phyloP scores from a whole-genome alignment of 805 yeast species.

The Lipomyces mesembrius region DNA sequence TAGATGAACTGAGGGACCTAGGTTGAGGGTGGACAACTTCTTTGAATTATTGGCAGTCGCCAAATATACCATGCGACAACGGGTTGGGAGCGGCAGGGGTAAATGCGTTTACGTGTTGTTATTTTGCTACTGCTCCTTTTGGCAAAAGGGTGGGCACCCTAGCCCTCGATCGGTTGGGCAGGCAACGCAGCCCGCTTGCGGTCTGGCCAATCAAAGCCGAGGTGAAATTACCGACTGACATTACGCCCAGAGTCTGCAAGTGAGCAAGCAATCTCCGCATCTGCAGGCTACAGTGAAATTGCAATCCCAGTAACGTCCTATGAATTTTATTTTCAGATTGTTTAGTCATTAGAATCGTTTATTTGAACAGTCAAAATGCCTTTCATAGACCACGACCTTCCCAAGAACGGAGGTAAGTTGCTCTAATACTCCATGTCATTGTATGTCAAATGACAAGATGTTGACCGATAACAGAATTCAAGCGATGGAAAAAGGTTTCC shows the following conservation, averaged over 20 bases:
- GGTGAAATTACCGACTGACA: not conserved
- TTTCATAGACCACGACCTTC: constrained; percentile 10
- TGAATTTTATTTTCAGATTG: not conserved
- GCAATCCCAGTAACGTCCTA: not conserved
- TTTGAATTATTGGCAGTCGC: not conserved
- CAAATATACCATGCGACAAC: not conserved
- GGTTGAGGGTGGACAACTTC: not conserved
- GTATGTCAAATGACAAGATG: not conserved
- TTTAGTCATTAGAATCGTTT: not conserved
- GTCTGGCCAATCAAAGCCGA: not conserved
- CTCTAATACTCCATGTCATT: not conserved
- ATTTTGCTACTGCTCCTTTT: not conserved
- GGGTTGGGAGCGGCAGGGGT: not conserved
- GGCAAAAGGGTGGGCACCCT: not conserved
- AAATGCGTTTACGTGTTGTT: not conserved
- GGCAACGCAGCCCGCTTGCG: not conserved
- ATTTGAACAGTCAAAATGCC: constrained; percentile 1
- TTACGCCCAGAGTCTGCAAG: not conserved
- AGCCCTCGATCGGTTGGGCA: not conserved
- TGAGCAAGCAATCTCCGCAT: not conserved
- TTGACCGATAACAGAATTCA: constrained; percentile 4
- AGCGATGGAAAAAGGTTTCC: constrained; percentile 54
- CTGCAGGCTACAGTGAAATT: not conserved
- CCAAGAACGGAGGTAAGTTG: constrained; percentile 4
- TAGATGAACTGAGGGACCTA: not conserved